Conservation (phyloP, 805 yeast genomes). For the Dipodascus albidus region DNA sequence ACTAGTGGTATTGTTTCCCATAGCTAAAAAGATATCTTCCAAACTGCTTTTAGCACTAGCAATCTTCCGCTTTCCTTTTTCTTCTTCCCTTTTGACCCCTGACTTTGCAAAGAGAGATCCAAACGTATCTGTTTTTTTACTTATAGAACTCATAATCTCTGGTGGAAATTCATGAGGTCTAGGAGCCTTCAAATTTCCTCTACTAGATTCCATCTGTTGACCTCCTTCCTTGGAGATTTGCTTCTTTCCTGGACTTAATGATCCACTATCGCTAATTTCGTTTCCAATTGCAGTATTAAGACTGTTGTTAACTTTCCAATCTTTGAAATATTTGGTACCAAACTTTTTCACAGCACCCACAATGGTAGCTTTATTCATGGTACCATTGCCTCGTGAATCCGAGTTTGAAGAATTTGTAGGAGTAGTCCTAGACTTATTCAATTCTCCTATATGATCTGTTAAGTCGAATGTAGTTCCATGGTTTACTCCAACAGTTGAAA, state of each 20-base stretch:
- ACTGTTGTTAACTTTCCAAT: conserved; percentile 2
- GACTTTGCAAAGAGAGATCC: conserved; percentile 10
- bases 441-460: conserved; percentile 14
- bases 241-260: background rate
- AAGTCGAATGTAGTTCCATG: background rate
- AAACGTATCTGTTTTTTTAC: conserved; percentile 4
- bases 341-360: conserved; percentile 18
- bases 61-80: background rate
- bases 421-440: conserved; percentile 7
- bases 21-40: background rate
- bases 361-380: conserved; percentile 7
- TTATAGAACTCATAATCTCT: conserved; percentile 14
- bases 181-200: conserved; percentile 13
- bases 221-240: background rate
- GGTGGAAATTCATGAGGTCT: conserved; percentile 21
- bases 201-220: background rate
- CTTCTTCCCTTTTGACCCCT: background rate
- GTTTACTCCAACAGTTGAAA: background rate
- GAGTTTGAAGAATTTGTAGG: too few relatives aligned
- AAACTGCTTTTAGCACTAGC: background rate
- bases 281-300: background rate
- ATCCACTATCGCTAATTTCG: background rate
- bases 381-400: too few relatives aligned
- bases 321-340: conserved; percentile 19
- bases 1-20: background rate